Evolutionary conservation across 306 rosid genomes (phyloP).

Genomic region (Fagus sylvatica): DNA sequence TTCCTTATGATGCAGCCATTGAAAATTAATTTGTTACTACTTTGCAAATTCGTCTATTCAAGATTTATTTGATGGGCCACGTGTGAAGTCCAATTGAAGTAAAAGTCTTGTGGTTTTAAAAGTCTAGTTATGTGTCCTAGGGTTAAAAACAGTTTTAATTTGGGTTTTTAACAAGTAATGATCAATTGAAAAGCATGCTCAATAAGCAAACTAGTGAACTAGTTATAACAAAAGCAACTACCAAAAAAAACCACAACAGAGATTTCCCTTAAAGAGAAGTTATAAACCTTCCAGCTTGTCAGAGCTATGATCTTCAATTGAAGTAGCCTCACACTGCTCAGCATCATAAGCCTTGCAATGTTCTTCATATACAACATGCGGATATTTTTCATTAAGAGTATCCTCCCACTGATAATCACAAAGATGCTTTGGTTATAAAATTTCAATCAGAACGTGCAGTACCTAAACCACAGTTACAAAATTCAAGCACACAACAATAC

Average conservation of each 20-base stretch:
- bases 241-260: background rate
- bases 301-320: constrained; percentile 34
- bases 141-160: too few species aligned
- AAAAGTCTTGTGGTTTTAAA: too few species aligned
- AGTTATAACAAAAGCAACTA: background rate
- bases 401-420: constrained; percentile 75
- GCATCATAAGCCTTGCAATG: constrained; percentile 80
- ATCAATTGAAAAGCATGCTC: background rate
- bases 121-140: too few species aligned
- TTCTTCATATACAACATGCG: constrained; percentile 90
- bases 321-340: constrained; percentile 55
- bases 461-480: constrained; percentile 17
- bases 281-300: constrained; percentile 85
- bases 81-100: too few species aligned
- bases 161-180: background rate
- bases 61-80: too few species aligned
- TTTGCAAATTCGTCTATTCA: too few species aligned
- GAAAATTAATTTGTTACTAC: too few species aligned
- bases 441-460: constrained; percentile 15
- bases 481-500: constrained; percentile 40
- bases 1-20: background rate
- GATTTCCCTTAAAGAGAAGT: background rate
- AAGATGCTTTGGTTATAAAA: constrained; percentile 12
- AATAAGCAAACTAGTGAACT: background rate
- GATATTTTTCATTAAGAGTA: constrained; percentile 74